Evolutionary conservation across 164 flowering plant genomes (phyloP).

Genomic region (Chloranthus sessilifolius): DNA sequence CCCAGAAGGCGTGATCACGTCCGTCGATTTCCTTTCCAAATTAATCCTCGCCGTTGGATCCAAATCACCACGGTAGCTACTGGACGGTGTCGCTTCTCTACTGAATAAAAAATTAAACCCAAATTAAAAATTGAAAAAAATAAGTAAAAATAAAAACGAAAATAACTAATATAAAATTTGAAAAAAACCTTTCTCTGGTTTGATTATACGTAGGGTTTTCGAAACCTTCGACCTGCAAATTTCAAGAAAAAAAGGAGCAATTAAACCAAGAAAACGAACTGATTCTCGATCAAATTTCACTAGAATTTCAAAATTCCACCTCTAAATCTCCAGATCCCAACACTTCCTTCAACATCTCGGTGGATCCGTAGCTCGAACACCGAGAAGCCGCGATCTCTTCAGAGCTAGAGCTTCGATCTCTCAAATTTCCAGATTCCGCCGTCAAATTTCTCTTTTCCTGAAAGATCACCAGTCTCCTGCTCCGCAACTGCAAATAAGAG

Average conservation of each 20-base stretch:
- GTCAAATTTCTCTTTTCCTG: constrained; percentile 12
- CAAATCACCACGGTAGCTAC: constrained; percentile 18
- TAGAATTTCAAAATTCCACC: constrained; percentile 21
- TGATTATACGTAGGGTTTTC: constrained; percentile 19
- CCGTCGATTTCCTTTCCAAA: constrained; percentile 17
- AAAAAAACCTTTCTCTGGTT: constrained; percentile 25
- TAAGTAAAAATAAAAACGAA: background rate
- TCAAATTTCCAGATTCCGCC: constrained; percentile 2
- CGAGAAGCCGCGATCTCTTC: constrained; percentile 21
- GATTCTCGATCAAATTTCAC: background rate
- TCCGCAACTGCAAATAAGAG: too few relatives aligned
- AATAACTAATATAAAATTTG: constrained; percentile 2
- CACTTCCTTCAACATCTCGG: constrained; percentile 17
- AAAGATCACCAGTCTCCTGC: constrained; percentile 1
- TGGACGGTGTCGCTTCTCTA: constrained; percentile 28
- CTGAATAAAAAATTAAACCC: constrained; percentile 20
- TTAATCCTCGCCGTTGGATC: constrained; percentile 22
- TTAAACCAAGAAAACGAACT: constrained; percentile 7
- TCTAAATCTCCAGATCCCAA: constrained; percentile 38
- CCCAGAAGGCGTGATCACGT: constrained; percentile 38
- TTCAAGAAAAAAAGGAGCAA: constrained; percentile 4
- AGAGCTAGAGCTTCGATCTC: constrained; percentile 14
- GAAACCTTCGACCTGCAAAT: constrained; percentile 21
- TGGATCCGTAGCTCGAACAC: constrained; percentile 49
- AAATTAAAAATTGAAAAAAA: background rate